These are phyloP conservation scores for Aschersonia sp. DNA, from an alignment of 2,329 filamentous ascomycete species.

Conservation along the genomic window DNA sequence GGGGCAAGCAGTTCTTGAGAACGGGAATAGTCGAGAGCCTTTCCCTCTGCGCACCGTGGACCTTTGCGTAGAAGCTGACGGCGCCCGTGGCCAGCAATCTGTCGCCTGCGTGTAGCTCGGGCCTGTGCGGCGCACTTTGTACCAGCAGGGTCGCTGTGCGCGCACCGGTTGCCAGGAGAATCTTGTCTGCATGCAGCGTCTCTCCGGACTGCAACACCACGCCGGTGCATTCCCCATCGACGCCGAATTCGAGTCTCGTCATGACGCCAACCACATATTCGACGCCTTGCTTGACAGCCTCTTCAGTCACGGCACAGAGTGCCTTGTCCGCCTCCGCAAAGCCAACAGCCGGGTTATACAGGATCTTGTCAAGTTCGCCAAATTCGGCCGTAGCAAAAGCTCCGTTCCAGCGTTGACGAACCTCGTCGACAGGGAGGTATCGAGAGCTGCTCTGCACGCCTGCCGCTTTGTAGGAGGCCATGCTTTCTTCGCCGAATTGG, in stretches of 20 bases:
- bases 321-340: slow-evolving; percentile 45
- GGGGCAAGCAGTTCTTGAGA: slow-evolving; percentile 27
- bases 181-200: slow-evolving; percentile 32
- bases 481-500: slow-evolving; percentile 28
- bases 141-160: slow-evolving; percentile 40
- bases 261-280: slow-evolving; percentile 39
- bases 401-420: slow-evolving; percentile 38
- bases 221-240: slow-evolving; percentile 30
- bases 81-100: slow-evolving; percentile 43
- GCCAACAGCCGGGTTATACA: slow-evolving; percentile 43
- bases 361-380: slow-evolving; percentile 36
- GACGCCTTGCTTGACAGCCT: slow-evolving; percentile 36
- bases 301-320: slow-evolving; percentile 37
- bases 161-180: slow-evolving; percentile 41
- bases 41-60: slow-evolving; percentile 27
- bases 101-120: slow-evolving; percentile 35
- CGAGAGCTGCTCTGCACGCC: slow-evolving; percentile 24
- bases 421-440: slow-evolving; percentile 33
- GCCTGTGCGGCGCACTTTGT: slow-evolving; percentile 31
- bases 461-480: slow-evolving; percentile 20
- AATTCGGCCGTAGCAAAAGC: slow-evolving; percentile 43
- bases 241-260: slow-evolving; percentile 28
- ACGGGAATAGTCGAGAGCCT: slow-evolving; percentile 37
- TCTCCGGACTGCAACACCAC: slow-evolving; percentile 32
- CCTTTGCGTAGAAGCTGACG: slow-evolving; percentile 24